Evolutionary conservation across 257 asterid species (phyloP), one percentile per base, ranked within the genome.

Genomic region (Coffea eugenioides): DNA sequence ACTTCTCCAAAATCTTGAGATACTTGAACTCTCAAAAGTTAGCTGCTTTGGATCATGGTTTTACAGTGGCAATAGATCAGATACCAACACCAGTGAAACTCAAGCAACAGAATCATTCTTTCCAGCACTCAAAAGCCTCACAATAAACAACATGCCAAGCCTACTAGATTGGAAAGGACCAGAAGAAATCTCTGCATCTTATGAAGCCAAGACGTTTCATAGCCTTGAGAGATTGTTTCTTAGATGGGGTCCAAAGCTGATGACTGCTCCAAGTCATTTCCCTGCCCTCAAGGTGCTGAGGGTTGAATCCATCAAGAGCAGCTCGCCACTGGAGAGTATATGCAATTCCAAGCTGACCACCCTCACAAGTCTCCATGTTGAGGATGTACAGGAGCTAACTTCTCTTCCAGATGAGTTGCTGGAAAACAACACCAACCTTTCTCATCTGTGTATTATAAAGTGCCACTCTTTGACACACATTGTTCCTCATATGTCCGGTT

Each of bases 201-300:
- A 25, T 23, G 52, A 69, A 21, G 46, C 57, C 12, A 43, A n/a
- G n/a, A 67, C 45, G 27, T 86, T 84, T 80, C 83, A 85, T 25
- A 0, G 49, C 18, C 88, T 84, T 39, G 45, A 82, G 67, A n/a
- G 16, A 31, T 69, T 87, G 69, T 6, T 0, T 1, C 59, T 86
- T 49, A 0, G 0, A 0, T 3, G 4, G 0, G 81, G 86, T 66
- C 18, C 11, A 20, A 1, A 13, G 3, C 45, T 86, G 82, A 51
- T 8, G 54, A 69, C 45, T 41, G 57, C 80, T 86, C 89, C 87
- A 5, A 79, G 73, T 80, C 80, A 64, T 49, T 84, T 80, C 49
- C 82, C 77, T 2, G 48, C 74, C n/a, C 81, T 87, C 2, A 65
- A 74, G 56, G 23, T 73, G 56, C 72, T 82, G 49, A 0, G 34